Evolutionary conservation across 371 early-diverging fungal genomes (phyloP).

Genomic region (Mucor piriformis): DNA sequence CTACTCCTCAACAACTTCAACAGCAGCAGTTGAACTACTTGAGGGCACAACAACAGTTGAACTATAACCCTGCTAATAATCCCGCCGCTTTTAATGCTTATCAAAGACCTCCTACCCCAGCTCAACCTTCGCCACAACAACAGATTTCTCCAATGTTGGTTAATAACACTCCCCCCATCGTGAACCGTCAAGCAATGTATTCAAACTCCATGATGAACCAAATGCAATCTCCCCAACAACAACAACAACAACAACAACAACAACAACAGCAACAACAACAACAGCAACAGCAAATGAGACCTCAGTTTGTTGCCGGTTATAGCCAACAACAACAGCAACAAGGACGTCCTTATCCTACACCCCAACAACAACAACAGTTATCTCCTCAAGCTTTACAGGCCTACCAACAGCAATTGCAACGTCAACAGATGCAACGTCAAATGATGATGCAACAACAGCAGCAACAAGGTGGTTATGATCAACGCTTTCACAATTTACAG

Average conservation of each 20-base stretch:
- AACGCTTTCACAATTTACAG: slow-evolving; percentile 32
- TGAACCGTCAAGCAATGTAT: slow-evolving; percentile 10
- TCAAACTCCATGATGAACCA: slow-evolving; percentile 14
- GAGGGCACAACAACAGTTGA: slow-evolving; percentile 23
- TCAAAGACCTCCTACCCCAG: slow-evolving; percentile 14
- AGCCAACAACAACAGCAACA: slow-evolving; percentile 28
- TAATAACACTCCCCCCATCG: slow-evolving; percentile 14
- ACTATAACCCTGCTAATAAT: slow-evolving; percentile 9
- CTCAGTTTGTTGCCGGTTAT: slow-evolving; percentile 17
- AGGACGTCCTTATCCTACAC: slow-evolving; percentile 20
- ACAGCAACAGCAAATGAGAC: slow-evolving; percentile 8
- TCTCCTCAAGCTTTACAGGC: slow-evolving; percentile 16
- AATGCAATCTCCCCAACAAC: slow-evolving; percentile 19
- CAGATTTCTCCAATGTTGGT: slow-evolving; percentile 20
- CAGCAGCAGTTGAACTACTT: slow-evolving; percentile 29
- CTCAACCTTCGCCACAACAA: slow-evolving; percentile 2
- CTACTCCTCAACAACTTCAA: slow-evolving; percentile 17
- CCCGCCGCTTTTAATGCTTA: slow-evolving; percentile 13
- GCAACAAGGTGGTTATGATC: slow-evolving; percentile 30
- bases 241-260: slow-evolving; percentile 23
- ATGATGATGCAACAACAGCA: slow-evolving; percentile 30
- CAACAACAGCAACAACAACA: slow-evolving; percentile 21
- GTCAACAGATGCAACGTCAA: slow-evolving; percentile 23
- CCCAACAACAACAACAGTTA: slow-evolving; percentile 22
- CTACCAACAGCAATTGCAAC: slow-evolving; percentile 24